Percentiles rank a stretch among this genome's conserved stretches.
Evolutionary conservation across 345 rosid species (phyloP).

Genomic region (Aquilaria sinensis): DNA sequence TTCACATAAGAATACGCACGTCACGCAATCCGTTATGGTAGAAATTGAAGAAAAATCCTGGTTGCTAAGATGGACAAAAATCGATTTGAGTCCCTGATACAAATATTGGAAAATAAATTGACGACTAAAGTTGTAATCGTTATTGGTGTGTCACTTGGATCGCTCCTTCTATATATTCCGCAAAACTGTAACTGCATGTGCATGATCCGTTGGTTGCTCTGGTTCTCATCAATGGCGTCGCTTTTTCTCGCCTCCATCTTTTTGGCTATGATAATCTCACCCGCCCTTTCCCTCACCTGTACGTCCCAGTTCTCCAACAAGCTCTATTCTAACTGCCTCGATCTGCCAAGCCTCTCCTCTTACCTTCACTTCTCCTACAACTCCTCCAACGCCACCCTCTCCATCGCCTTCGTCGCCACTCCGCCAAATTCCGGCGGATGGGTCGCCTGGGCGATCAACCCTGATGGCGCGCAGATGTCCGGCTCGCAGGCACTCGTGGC

Average conservation of each 20-base stretch:
- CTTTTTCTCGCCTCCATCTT: slow-evolving; percentile 6
- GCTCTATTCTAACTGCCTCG: slow-evolving; percentile 51
- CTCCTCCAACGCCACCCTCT: slow-evolving; percentile 51
- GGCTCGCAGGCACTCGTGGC: slow-evolving; percentile 68
- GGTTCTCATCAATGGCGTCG: slow-evolving; percentile 6
- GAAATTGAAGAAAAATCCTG: too few species aligned
- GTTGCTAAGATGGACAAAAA: too few species aligned
- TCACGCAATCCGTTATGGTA: too few species aligned
- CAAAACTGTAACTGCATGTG: not conserved
- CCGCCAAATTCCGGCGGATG: slow-evolving; percentile 53
- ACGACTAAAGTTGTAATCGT: too few species aligned
- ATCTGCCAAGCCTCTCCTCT: slow-evolving; percentile 61
- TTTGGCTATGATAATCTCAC: slow-evolving; percentile 27
- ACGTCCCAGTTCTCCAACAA: slow-evolving; percentile 39
- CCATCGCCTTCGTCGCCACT: slow-evolving; percentile 56
- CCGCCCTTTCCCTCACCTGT: slow-evolving; percentile 50
- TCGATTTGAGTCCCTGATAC: too few species aligned
- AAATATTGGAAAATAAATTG: too few species aligned
- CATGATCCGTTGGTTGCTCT: not conserved
- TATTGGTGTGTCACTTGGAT: too few species aligned
- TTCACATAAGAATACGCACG: too few species aligned
- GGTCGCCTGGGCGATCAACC: slow-evolving; percentile 81
- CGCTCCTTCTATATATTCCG: slow-evolving; percentile 17
- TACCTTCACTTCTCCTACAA: slow-evolving; percentile 69
- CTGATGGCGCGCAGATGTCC: slow-evolving; percentile 52